Base-by-base conservation (phyloP, 2,329 filamentous ascomycete genomes). In the Aspergillus sojae region DNA sequence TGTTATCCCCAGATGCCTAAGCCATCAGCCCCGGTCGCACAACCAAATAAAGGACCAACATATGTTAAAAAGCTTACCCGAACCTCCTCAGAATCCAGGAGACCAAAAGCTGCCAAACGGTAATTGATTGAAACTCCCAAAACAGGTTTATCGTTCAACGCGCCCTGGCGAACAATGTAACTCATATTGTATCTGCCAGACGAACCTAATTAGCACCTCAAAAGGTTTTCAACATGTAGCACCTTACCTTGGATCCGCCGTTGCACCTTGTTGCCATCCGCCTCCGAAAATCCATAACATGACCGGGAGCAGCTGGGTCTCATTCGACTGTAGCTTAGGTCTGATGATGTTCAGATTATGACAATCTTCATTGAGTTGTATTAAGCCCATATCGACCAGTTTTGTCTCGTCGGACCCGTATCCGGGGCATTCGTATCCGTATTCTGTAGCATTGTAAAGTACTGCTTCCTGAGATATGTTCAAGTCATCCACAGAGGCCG, bases 61-160 rank as follows among this genome's bases (percentile, higher is more conserved):
- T 23, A 19, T 2, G 23, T 21, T 19, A 32, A 23, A 16, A 30
- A 21, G 60, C 64, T 36, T 56, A 74, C 73, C 45, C 72, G 65
- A 39, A 75, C 69, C 66, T 75, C 73, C 46, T 72, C 60, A 10
- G 73, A 75, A 36, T 75, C 71, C 53, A 75, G 45, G 16, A 75
- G 74, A n/a, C 73, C 73, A 67, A 75, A 75, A 9, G 72, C 71
- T 16, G 73, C 67, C 36, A 75, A 12, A 10, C 73, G 71, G 28
- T 75, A 75, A 28, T 74, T 75, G 30, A 75, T 75, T 32, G 73
- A 75, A 16, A 75, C 70, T 0, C 73, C 72, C 14, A 75, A n/a
- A 7, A 74, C 70, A 0, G 73, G 71, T 26, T 73, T 74, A 5
- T 60, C 68, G 48, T 70, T 73, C 34, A 72, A 48, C 7, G 67